Evolutionary conservation across 176 grass and related monocot species (phyloP).

Genomic region (Oryza australiensis): DNA sequence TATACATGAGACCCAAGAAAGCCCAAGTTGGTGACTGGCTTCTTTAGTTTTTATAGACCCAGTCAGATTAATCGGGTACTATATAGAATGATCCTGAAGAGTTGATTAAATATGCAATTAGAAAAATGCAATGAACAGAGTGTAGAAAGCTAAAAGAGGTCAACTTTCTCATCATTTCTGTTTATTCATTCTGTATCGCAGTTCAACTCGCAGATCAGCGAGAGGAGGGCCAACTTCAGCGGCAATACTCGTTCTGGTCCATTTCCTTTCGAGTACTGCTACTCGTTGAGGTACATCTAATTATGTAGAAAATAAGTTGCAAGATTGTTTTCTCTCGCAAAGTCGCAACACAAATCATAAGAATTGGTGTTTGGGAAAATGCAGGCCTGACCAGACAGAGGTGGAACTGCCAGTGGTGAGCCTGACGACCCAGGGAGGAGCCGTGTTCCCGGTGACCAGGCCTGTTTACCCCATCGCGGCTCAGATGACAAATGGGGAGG

Average conservation of each 20-base stretch:
- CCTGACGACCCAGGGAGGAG: constrained; percentile 50
- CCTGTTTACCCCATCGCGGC: rapidly evolving
- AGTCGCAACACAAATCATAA: too few species aligned
- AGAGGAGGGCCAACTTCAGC: constrained; percentile 19
- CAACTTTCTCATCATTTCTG: not conserved
- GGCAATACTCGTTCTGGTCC: not conserved
- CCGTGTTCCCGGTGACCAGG: constrained; percentile 31
- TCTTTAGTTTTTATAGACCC: not conserved
- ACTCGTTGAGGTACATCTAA: constrained; percentile 14
- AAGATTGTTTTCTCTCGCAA: too few species aligned
- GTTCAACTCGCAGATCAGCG: constrained; percentile 11
- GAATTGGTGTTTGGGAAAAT: too few species aligned
- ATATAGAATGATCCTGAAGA: not conserved
- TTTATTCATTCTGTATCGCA: not conserved
- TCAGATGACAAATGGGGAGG: not conserved
- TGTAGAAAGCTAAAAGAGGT: not conserved
- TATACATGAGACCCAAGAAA: not conserved
- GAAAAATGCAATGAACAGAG: not conserved
- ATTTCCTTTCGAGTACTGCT: constrained; percentile 59
- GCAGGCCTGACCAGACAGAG: constrained; percentile 19
- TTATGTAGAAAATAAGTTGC: too few species aligned
- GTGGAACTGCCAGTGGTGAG: not conserved
- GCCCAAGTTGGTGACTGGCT: not conserved
- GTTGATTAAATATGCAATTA: not conserved
- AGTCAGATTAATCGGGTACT: not conserved